Conservation (phyloP, 2,329 filamentous ascomycete species). For the Exophiala oligosperma region DNA sequence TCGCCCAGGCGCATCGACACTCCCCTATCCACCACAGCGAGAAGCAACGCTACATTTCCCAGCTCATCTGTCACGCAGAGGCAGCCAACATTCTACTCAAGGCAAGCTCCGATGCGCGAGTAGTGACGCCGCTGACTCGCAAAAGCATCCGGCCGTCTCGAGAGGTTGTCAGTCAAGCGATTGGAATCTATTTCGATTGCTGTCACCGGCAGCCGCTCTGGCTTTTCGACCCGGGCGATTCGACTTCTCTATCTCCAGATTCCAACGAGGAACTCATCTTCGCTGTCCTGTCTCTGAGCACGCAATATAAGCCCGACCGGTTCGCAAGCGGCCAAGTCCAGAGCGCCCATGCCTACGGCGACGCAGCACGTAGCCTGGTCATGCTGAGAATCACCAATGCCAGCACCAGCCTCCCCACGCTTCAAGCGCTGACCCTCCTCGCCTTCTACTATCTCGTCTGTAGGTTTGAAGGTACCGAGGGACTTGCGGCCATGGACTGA, state of each 20-base stretch:
- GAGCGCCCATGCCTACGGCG: not conserved
- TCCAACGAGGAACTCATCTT: slow-evolving; percentile 28
- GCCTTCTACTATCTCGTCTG: not conserved
- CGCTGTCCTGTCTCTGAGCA: slow-evolving; percentile 14
- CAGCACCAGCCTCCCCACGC: not conserved
- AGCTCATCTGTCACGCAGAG: too few relatives aligned
- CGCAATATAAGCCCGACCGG: slow-evolving; percentile 34
- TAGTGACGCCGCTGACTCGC: too few relatives aligned
- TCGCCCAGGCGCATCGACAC: too few relatives aligned
- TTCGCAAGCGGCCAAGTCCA: slow-evolving; percentile 15
- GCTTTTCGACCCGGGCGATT: slow-evolving; percentile 35
- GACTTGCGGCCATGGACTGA: too few relatives aligned
- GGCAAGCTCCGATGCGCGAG: too few relatives aligned
- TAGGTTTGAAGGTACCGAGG: too few relatives aligned
- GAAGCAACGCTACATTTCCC: too few relatives aligned
- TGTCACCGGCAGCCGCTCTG: slow-evolving; percentile 40
- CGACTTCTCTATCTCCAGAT: slow-evolving; percentile 19
- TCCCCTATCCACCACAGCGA: too few relatives aligned
- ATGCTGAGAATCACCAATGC: slow-evolving; percentile 2
- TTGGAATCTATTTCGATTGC: slow-evolving; percentile 34
- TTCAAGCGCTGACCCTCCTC: not conserved
- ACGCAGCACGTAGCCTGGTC: not conserved
- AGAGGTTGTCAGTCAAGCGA: too few relatives aligned
- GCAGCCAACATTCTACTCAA: too few relatives aligned
- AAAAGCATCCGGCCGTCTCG: too few relatives aligned